These are phyloP conservation scores for Sugiyamaella lignohabitans DNA, from an alignment of 805 yeast genomes.

Conservation along the genomic window DNA sequence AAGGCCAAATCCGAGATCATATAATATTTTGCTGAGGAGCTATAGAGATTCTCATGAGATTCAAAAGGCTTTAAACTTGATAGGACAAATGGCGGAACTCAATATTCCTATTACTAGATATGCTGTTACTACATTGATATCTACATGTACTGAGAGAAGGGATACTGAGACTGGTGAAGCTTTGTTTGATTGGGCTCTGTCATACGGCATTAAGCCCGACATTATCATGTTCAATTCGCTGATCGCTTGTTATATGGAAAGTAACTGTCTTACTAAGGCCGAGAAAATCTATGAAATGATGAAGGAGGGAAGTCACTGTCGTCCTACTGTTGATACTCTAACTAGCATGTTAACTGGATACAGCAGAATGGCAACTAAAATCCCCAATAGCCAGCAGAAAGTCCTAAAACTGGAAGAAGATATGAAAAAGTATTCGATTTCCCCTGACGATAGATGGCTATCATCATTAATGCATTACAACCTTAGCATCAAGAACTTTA, in stretches of 20 bases:
- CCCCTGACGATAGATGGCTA: conserved; percentile 29
- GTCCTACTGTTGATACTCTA: conserved; percentile 21
- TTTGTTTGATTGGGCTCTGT: conserved; percentile 26
- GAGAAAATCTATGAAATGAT: conserved; percentile 29
- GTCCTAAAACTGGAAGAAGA: conserved; percentile 23
- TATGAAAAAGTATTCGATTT: conserved; percentile 23
- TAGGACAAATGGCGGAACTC: conserved; percentile 20
- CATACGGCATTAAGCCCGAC: conserved; percentile 21
- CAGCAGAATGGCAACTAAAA: conserved; percentile 12
- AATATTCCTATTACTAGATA: conserved; percentile 20
- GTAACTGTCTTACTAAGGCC: conserved; percentile 29
- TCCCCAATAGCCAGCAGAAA: not conserved
- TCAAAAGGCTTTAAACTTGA: conserved; percentile 28
- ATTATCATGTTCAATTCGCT: conserved; percentile 29
- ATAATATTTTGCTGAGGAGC: conserved; percentile 32
- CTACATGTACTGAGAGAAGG: conserved; percentile 26
- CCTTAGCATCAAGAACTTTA: conserved; percentile 31
- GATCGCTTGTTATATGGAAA: conserved; percentile 28
- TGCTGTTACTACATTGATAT: conserved; percentile 24
- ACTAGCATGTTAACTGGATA: conserved; percentile 22
- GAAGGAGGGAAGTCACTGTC: not conserved
- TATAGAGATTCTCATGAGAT: conserved; percentile 36
- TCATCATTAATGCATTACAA: conserved; percentile 30
- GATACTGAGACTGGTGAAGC: conserved; percentile 25
- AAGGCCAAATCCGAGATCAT: conserved; percentile 28